These are phyloP conservation scores for Limonium bicolor DNA, from an alignment of 148 eudicot genomes.

Conservation along the genomic window DNA sequence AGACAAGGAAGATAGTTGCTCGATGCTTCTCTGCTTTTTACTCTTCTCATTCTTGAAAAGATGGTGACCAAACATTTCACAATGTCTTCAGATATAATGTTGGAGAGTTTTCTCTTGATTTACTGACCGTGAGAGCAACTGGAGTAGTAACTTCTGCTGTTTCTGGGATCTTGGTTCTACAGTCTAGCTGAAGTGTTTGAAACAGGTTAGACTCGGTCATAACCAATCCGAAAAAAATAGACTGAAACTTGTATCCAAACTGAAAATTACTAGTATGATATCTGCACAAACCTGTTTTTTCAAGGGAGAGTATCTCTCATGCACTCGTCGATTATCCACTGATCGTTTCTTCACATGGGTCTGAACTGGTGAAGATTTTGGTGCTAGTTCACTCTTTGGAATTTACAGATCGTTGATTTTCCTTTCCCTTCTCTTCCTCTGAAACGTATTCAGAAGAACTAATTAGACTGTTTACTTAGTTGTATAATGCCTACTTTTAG, in stretches of 20 bases:
- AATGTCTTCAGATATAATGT: slow-evolving; percentile 44
- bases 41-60: slow-evolving; percentile 43
- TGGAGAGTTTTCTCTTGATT: slow-evolving; percentile 24
- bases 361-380: slow-evolving; percentile 18
- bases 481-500: too few relatives aligned
- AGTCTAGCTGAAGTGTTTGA: slow-evolving; percentile 30
- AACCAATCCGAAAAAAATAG: neutral
- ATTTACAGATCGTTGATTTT: slow-evolving; percentile 20
- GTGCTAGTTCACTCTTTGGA: slow-evolving; percentile 13
- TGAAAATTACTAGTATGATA: neutral
- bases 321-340: slow-evolving; percentile 2
- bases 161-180: slow-evolving; percentile 16
- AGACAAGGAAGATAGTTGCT: slow-evolving; percentile 18
- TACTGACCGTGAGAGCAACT: slow-evolving; percentile 11
- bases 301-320: slow-evolving; percentile 17
- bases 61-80: slow-evolving; percentile 41
- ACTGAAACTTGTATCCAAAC: neutral
- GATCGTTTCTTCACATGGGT: slow-evolving; percentile 15
- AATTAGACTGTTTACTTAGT: too few relatives aligned
- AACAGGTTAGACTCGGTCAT: slow-evolving; percentile 1
- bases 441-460: too few relatives aligned
- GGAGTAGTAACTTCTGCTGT: slow-evolving; percentile 9
- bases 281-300: slow-evolving; percentile 21
- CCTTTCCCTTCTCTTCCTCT: slow-evolving; percentile 17
- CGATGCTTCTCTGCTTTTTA: slow-evolving; percentile 16